phyloP scores from a whole-genome alignment of 352 stramenopile species.

The Phytopythium mirpurense region DNA sequence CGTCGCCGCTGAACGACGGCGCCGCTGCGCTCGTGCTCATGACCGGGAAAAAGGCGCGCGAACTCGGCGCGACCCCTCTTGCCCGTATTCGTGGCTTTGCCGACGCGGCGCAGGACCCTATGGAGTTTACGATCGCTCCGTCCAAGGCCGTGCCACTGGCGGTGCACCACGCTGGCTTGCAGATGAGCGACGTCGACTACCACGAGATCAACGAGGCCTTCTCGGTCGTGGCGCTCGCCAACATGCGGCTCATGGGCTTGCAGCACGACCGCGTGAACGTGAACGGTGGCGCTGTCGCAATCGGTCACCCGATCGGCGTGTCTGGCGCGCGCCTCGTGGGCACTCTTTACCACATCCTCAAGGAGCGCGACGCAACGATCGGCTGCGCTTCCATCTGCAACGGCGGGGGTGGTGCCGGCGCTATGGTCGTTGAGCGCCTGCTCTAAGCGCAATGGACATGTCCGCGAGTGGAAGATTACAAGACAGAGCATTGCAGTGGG shows the following conservation, averaged over 20 bases:
- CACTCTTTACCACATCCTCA: constrained; percentile 92
- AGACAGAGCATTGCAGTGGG: constrained; percentile 1
- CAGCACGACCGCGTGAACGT: constrained; percentile 93
- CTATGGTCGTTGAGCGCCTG: constrained; percentile 91
- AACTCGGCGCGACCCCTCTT: constrained; percentile 70
- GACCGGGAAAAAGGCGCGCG: constrained; percentile 84
- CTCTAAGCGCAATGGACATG: not conserved
- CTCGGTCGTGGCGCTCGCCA: constrained; percentile 94
- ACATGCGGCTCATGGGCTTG: constrained; percentile 93
- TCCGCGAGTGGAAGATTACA: not conserved
- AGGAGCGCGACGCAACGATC: constrained; percentile 93
- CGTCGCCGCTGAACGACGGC: constrained; percentile 97
- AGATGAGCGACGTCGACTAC: constrained; percentile 94
- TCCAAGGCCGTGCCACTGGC: constrained; percentile 93
- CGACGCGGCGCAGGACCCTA: constrained; percentile 84
- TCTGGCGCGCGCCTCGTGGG: constrained; percentile 93
- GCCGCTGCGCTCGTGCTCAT: constrained; percentile 96
- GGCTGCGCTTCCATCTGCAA: constrained; percentile 98
- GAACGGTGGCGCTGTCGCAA: constrained; percentile 91
- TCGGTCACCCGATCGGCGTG: constrained; percentile 82
- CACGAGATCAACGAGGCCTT: constrained; percentile 99
- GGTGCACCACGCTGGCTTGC: constrained; percentile 88
- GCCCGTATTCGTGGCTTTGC: constrained; percentile 79
- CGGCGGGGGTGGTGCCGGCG: constrained; percentile 95
- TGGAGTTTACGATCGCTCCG: constrained; percentile 96